Conservation (phyloP, 208 protist genomes). For the Leishmania arabica region DNA sequence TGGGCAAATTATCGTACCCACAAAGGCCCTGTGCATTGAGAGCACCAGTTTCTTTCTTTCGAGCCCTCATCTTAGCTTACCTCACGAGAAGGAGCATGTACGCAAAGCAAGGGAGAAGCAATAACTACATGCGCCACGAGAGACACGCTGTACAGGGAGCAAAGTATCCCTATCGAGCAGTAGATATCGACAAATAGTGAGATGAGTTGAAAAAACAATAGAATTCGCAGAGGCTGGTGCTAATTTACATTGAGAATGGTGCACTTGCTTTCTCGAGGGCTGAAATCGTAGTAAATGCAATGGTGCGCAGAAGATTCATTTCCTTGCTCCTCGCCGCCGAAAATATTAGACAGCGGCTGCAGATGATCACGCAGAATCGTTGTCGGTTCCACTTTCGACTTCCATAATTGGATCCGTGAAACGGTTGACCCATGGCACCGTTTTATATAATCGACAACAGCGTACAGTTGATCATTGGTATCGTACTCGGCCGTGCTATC, state of each 20-base stretch:
- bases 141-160: background rate
- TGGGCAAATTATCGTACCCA: background rate
- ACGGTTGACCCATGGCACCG: slow-evolving; percentile 54
- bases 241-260: slow-evolving; percentile 44
- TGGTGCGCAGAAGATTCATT: background rate
- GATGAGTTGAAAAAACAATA: background rate
- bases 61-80: background rate
- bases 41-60: slow-evolving; percentile 1
- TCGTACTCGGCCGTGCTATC: slow-evolving; percentile 48
- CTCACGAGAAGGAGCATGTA: background rate
- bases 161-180: background rate
- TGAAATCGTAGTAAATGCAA: slow-evolving; percentile 78
- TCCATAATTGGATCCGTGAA: slow-evolving; percentile 55
- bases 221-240: background rate
- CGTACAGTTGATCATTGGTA: slow-evolving; percentile 38
- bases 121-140: background rate
- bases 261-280: slow-evolving; percentile 32
- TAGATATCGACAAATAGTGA: background rate
- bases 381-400: slow-evolving; percentile 68
- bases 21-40: background rate
- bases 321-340: slow-evolving; percentile 23
- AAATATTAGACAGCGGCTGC: slow-evolving; percentile 48
- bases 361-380: slow-evolving; percentile 59
- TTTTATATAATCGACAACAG: slow-evolving; percentile 53
- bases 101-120: background rate